A percentile compares a stretch with the other conserved stretches of the same genome.
These are phyloP conservation scores for Rhytidiadelphus loreus DNA, from an alignment of 225 moss, liverwort and hornwort genomes.

Conservation along the genomic window DNA sequence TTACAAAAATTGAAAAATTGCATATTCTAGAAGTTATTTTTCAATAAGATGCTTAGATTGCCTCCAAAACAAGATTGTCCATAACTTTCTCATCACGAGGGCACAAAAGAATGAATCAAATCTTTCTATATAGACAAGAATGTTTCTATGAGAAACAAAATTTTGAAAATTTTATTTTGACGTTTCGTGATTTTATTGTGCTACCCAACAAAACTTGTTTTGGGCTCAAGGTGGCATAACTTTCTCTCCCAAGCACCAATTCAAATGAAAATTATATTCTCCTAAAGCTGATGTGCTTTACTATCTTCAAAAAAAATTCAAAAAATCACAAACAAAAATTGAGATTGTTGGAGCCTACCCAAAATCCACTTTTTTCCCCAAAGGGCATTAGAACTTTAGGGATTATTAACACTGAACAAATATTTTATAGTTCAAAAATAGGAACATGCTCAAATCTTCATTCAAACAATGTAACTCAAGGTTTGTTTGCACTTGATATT, in stretches of 20 bases:
- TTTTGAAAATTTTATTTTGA: neutral
- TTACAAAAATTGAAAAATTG: neutral
- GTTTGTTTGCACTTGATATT: neutral
- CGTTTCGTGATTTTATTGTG: neutral
- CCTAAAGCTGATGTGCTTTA: no score
- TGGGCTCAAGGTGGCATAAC: neutral
- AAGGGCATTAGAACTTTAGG: neutral
- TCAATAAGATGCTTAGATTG: neutral
- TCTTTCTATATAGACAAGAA: no score
- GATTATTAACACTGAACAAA: neutral
- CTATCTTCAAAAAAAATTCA: no score
- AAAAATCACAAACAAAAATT: neutral
- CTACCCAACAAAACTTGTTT: accelerated
- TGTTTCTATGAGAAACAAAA: neutral
- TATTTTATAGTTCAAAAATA: neutral
- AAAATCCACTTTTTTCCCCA: neutral
- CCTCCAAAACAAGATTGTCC: accelerated
- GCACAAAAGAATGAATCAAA: neutral
- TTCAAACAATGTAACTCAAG: neutral
- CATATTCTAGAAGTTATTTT: neutral
- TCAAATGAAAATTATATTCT: neutral
- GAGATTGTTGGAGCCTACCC: accelerated
- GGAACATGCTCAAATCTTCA: neutral
- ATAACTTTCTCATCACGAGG: neutral
- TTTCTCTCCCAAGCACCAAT: accelerated